Evolutionary conservation across 202 grass and related monocot genomes (phyloP), one percentile per base, ranked within the genome.

Genomic region (Carex sylvatica): DNA sequence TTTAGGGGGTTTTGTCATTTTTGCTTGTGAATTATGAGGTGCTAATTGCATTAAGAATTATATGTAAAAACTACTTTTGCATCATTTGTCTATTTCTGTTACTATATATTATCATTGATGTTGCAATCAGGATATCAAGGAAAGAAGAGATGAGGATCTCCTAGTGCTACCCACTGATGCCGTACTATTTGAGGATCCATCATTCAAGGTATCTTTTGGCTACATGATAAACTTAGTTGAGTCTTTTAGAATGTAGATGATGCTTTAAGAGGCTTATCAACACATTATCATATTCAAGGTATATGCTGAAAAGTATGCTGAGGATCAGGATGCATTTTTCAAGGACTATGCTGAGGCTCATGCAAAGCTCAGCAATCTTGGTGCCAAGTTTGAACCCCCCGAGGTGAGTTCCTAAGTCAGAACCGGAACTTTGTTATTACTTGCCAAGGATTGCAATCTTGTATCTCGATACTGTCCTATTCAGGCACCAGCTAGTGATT

Each of bases 311-410:
- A 98, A 93, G 78, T 98, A 98, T 42, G 89, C 92, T 68, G 90
- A 85, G 54, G 92, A 94, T 61, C 89, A 95, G 68, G 95, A 86
- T 33, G 86, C 84, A 70, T 98, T 98, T 83, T 98, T 98, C 53
- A 91, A 90, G 72, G 92, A 98, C 58, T 98, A 98, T 35, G 92
- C 92, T 62, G 90, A 93, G 85, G 92, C 95, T 73, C 95, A 98
- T 93, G 95, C 92, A 84, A 98, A 98, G 82, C 84, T 98, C 11
- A 98, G 95, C 77, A 82, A 98, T 70, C 89, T 95, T 18, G 95
- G 95, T 61, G 84, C 95, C 80, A 95, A 98, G 84, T 98, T 93
- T 55, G 87, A 94, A 88, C 92, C 95, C 82, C 92, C 95, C 72
- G 95, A 93, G 92, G 95, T 93, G 64, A 83, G 38, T 52, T 38